Conservation (phyloP, 2,329 filamentous ascomycete species). For the Trichoderma sp. region DNA sequence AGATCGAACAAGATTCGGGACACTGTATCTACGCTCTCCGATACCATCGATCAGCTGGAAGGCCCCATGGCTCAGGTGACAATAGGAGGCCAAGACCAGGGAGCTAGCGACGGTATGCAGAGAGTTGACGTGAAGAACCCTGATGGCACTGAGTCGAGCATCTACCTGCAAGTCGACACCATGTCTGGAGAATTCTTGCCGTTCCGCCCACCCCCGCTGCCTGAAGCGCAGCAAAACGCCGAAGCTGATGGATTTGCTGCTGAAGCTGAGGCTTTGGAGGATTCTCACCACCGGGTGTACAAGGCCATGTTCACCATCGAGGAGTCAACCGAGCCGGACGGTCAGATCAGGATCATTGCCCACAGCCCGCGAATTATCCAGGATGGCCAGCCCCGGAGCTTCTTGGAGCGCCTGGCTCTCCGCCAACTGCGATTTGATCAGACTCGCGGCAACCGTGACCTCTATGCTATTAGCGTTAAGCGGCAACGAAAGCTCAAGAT, state of each 20-base stretch:
- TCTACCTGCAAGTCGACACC: constrained; percentile 68
- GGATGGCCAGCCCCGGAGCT: constrained; percentile 54
- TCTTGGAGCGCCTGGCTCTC: constrained; percentile 69
- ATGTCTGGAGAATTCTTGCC: constrained; percentile 73
- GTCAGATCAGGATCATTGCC: constrained; percentile 61
- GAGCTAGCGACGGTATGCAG: constrained; percentile 49
- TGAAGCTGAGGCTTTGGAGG: constrained; percentile 37
- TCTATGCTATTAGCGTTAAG: constrained; percentile 87
- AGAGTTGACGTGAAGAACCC: constrained; percentile 57
- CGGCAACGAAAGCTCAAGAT: constrained; percentile 94
- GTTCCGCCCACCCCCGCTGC: constrained; percentile 82
- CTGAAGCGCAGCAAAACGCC: constrained; percentile 55
- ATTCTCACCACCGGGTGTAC: constrained; percentile 57
- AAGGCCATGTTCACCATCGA: constrained; percentile 68
- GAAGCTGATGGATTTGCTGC: constrained; percentile 42
- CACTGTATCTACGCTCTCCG: constrained; percentile 68
- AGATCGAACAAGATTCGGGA: constrained; percentile 55
- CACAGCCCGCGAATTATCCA: constrained; percentile 61
- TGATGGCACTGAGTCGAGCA: constrained; percentile 58
- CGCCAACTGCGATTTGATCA: constrained; percentile 64
- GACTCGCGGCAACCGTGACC: constrained; percentile 53
- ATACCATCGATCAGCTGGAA: constrained; percentile 61
- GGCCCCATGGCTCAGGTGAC: constrained; percentile 57
- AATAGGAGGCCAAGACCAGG: constrained; percentile 47
- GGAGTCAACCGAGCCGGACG: constrained; percentile 61